Conservation (phyloP, 2,329 filamentous ascomycete species). For the Cercospora sp. region DNA sequence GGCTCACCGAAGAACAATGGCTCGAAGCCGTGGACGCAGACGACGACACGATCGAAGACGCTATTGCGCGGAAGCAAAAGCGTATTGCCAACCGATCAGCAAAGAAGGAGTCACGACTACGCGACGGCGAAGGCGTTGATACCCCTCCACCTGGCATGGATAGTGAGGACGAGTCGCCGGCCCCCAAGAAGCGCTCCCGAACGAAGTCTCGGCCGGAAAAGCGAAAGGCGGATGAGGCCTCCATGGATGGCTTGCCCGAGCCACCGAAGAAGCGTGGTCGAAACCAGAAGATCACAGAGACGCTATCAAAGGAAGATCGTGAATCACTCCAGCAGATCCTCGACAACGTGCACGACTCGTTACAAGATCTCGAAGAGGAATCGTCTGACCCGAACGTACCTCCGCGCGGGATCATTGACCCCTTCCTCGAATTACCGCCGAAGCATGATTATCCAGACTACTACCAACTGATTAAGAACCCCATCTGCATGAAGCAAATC, state of each 20-base stretch:
- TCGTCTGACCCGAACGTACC: slow-evolving; percentile 57
- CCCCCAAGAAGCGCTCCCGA: slow-evolving; percentile 75
- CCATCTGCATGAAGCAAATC: slow-evolving; percentile 96
- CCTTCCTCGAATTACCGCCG: slow-evolving; percentile 87
- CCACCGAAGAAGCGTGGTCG: slow-evolving; percentile 74
- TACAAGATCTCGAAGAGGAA: slow-evolving; percentile 84
- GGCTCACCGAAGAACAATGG: slow-evolving; percentile 98
- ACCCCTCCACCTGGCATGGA: slow-evolving; percentile 79
- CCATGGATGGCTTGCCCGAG: slow-evolving; percentile 67
- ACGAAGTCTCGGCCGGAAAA: slow-evolving; percentile 75
- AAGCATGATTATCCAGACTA: slow-evolving; percentile 92
- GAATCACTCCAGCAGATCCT: slow-evolving; percentile 77
- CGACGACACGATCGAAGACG: slow-evolving; percentile 89
- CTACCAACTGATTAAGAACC: slow-evolving; percentile 86
- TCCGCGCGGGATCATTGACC: slow-evolving; percentile 84
- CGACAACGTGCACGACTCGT: slow-evolving; percentile 71
- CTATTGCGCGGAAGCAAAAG: slow-evolving; percentile 84
- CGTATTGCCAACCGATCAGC: slow-evolving; percentile 75
- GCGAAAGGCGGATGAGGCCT: slow-evolving; percentile 77
- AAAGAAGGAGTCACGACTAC: slow-evolving; percentile 57
- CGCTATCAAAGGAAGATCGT: slow-evolving; percentile 68
- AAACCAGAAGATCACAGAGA: slow-evolving; percentile 66
- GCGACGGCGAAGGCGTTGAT: slow-evolving; percentile 55
- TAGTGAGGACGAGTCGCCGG: slow-evolving; percentile 70
- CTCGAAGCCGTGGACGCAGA: slow-evolving; percentile 96